phyloP scores from a whole-genome alignment of 176 grass and related monocot species.

The Poa annua region DNA sequence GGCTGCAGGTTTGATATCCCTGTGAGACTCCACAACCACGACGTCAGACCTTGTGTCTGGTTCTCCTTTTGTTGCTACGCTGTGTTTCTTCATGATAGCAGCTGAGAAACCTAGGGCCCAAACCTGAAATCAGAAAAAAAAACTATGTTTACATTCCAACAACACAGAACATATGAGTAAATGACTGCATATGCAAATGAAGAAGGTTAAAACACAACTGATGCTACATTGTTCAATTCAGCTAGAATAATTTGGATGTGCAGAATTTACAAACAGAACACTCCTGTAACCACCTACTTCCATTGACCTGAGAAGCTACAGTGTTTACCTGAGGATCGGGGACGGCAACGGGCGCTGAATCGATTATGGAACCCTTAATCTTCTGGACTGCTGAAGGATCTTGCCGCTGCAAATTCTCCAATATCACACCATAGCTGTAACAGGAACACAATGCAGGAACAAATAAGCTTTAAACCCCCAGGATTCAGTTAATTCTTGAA shows the following conservation, averaged over 20 bases:
- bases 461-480: neutral
- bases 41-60: slow-evolving; percentile 45
- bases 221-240: neutral
- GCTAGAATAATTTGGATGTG: neutral
- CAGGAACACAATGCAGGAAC: neutral
- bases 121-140: slow-evolving; percentile 51
- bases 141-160: neutral
- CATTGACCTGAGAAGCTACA: neutral
- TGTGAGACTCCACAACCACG: slow-evolving; percentile 52
- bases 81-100: slow-evolving; percentile 86
- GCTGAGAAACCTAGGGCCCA: slow-evolving; percentile 97
- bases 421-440: slow-evolving; percentile 79
- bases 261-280: neutral
- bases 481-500: neutral
- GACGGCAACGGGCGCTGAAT: slow-evolving; percentile 86
- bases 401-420: slow-evolving; percentile 70
- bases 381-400: slow-evolving; percentile 67
- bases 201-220: neutral
- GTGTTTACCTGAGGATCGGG: slow-evolving; percentile 81
- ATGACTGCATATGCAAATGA: neutral
- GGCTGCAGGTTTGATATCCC: slow-evolving; percentile 54
- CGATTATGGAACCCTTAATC: slow-evolving; percentile 87
- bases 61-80: slow-evolving; percentile 64
- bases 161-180: neutral
- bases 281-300: neutral